Evolutionary conservation across 805 yeast species (phyloP), one percentile per base, ranked within the genome.

Genomic region (Teunomyces panamensis): DNA sequence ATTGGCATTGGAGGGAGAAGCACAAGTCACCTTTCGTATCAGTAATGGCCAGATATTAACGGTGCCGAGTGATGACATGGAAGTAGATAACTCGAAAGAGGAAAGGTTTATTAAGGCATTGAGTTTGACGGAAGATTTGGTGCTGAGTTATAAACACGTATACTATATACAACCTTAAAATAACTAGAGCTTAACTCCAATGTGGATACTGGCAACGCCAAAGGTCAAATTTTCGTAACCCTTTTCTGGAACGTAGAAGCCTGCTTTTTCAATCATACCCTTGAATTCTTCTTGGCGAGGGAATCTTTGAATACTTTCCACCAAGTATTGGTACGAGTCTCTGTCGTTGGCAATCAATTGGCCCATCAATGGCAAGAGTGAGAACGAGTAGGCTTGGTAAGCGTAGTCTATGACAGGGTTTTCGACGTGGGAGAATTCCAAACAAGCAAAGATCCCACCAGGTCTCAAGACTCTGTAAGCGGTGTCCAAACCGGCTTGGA

Each of bases 391-490:
- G 35, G 89, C 84, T 63, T 87, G 89, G 75, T 94, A 94, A 26
- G 83, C 68, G 51, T 81, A 74, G 63, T 89, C 92, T 45, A 94
- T 72, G 8, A 83, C 61, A 27, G 86, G 84, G 65, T 89, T 88
- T 43, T 86, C 85, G 48, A 94, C 97, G 64, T 91, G 94, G 46
- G 96, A 86, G 62, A 94, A 94, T 66, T 94, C 99, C 49, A 94
- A 76, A 68, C 98, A 91, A 33, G 96, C 97, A 65, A 94, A 94
- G 42, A 94, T 87, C 59, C 99, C 99, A 60, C 99, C 99, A 9
- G 98, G 98, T 68, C 86, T 89, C 64, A 94, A 80, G 28, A 92
- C 96, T 58, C 99, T 80, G 73, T 92, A 87, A 30, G 99, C 99
- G n/a, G 97, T 85, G 57, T 87, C 78, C 59, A 94, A 77, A 27